These are phyloP conservation scores for Neltuma alba DNA, from an alignment of 306 rosid species.

Conservation along the genomic window DNA sequence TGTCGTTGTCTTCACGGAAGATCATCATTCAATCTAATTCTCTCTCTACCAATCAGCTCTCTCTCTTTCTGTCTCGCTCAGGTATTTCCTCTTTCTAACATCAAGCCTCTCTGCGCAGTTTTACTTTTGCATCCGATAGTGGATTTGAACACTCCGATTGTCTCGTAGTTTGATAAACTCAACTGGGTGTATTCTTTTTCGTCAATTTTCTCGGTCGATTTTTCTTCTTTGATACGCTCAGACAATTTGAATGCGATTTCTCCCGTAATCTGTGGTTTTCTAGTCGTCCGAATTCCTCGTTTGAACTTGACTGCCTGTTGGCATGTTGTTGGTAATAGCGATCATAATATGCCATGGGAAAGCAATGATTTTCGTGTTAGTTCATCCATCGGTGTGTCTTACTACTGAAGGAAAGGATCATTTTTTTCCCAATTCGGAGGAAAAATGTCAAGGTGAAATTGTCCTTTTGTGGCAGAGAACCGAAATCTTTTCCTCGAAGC, in stretches of 20 bases:
- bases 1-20: conserved; percentile 31
- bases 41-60: conserved; percentile 16
- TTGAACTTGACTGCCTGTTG: conserved; percentile 17
- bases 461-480: neutral
- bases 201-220: conserved; percentile 27
- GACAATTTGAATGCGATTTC: conserved; percentile 14
- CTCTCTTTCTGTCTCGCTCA: conserved; percentile 29
- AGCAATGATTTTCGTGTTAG: conserved; percentile 30
- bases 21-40: conserved; percentile 27
- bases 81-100: conserved; percentile 41
- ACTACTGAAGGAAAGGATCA: conserved; percentile 32
- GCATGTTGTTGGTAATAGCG: conserved; percentile 25
- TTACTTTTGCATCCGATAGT: neutral
- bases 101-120: conserved; percentile 23
- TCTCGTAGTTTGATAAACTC: conserved; percentile 28
- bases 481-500: conserved; percentile 12
- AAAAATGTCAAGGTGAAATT: conserved; percentile 8
- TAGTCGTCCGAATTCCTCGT: neutral
- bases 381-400: conserved; percentile 34
- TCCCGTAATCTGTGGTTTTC: neutral
- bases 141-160: conserved; percentile 36
- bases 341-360: conserved; percentile 33
- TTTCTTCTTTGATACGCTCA: neutral
- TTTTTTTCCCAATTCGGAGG: conserved; percentile 16
- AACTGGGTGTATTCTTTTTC: conserved; percentile 24